Percentiles rank a stretch among this genome's conserved stretches.
Evolutionary conservation across 2,329 filamentous ascomycete species (phyloP).

Genomic region (Sclerotinia sclerotiorum): DNA sequence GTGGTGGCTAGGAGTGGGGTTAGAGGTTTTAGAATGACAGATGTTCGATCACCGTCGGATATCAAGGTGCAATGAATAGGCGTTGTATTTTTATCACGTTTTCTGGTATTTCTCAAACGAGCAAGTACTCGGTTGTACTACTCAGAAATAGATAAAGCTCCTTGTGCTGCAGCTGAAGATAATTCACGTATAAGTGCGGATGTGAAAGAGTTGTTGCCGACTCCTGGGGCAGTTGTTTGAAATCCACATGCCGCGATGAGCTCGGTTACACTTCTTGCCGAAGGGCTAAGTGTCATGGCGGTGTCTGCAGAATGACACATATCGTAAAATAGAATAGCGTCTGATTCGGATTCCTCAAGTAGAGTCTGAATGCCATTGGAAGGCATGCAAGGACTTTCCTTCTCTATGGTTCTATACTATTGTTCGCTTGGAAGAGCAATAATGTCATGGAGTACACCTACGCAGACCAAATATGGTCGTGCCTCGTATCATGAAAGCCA

Average conservation of each 20-base stretch:
- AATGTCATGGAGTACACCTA: not conserved
- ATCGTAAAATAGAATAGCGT: not conserved
- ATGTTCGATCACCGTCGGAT: not conserved
- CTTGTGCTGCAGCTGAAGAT: not conserved
- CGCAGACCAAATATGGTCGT: not conserved
- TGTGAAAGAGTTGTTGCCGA: not conserved
- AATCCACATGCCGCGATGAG: conserved; percentile 9
- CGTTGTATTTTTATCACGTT: not conserved
- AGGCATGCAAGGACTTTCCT: not conserved
- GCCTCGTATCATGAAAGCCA: not conserved
- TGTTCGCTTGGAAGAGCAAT: not conserved
- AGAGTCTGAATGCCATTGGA: not conserved
- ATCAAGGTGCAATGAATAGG: not conserved
- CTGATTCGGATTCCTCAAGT: conserved; percentile 1
- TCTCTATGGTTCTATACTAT: not conserved
- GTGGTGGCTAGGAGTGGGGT: too few relatives aligned
- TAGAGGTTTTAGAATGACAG: not conserved
- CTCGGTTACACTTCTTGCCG: not conserved
- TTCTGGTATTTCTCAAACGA: not conserved
- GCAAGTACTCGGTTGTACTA: not conserved
- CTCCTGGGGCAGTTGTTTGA: not conserved
- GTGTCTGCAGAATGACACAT: not conserved
- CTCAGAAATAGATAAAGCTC: not conserved
- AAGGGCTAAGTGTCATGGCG: not conserved
- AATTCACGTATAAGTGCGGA: not conserved